phyloP scores from a whole-genome alignment of 495 filamentous ascomycete genomes.

The Lindgomyces ingoldianus region DNA sequence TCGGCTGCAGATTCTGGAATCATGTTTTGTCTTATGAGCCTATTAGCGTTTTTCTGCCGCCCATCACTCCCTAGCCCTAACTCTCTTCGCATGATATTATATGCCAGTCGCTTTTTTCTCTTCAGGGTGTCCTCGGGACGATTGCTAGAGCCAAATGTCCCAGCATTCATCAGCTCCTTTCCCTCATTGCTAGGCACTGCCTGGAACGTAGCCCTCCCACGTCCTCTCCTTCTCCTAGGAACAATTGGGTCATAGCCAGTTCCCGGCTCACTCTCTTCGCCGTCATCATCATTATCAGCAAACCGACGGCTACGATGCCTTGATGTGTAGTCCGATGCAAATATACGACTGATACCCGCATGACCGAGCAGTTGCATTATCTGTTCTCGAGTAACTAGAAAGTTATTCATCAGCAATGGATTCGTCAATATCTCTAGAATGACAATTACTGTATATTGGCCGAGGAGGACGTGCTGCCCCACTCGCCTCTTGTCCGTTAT shows the following conservation, averaged over 20 bases:
- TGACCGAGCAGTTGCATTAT: slow-evolving; percentile 48
- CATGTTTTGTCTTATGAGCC: slow-evolving; percentile 58
- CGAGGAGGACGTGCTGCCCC: slow-evolving; percentile 16
- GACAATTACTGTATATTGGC: slow-evolving; percentile 32
- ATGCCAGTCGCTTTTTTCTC: slow-evolving; percentile 63
- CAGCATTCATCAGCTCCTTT: slow-evolving; percentile 72
- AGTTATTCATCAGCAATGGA: slow-evolving; percentile 26
- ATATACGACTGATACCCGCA: slow-evolving; percentile 45
- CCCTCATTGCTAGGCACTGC: slow-evolving; percentile 78
- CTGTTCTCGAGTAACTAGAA: slow-evolving; percentile 47
- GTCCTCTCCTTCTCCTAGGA: slow-evolving; percentile 40
- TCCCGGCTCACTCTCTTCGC: slow-evolving; percentile 17
- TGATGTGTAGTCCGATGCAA: slow-evolving; percentile 41
- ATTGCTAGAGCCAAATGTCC: slow-evolving; percentile 69
- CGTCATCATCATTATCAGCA: slow-evolving; percentile 17
- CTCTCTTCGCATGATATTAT: slow-evolving; percentile 75
- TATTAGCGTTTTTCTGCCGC: slow-evolving; percentile 57
- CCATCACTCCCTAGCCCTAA: slow-evolving; percentile 62
- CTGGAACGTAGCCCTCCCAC: slow-evolving; percentile 56
- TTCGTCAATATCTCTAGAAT: not conserved
- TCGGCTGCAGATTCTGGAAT: slow-evolving; percentile 75
- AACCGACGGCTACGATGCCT: not conserved
- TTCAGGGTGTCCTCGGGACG: slow-evolving; percentile 52
- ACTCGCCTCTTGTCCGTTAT: slow-evolving; percentile 1
- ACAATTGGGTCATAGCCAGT: slow-evolving; percentile 32